Evolutionary conservation across 306 rosid genomes (phyloP), one percentile per base, ranked within the genome.

Genomic region (Gleditsia sinensis): DNA sequence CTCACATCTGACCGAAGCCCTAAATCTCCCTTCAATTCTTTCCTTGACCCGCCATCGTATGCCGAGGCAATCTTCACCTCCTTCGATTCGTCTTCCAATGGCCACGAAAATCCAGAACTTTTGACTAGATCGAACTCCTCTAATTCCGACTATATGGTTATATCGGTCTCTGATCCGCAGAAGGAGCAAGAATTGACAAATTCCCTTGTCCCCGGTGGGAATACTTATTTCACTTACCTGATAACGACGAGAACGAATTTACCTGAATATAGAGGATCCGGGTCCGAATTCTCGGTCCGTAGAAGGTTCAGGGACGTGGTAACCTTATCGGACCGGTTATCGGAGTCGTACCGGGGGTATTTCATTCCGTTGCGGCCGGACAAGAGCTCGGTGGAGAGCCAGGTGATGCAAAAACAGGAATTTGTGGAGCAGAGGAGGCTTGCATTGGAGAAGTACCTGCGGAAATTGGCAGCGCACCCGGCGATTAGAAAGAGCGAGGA

Each of bases 331-430:
- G 99, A 94, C 65, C 83, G 98, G 73, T 75, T 92, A 32, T 76
- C 96, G 0, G 99, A 92, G 88, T 74, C 93, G 2, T 94, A 88
- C 58, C 81, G 99, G 9, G 98, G 99, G 8, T 79, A 81, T 24
- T 90, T 94, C 59, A 82, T 94, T 40, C 97, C 98, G 50, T 86
- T 90, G 32, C 70, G 98, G 62, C 99, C 99, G 50, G 99, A 94
- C 72, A 94, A 94, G 92, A 92, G 84, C 79, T 83, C 93, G 16
- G 96, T 92, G 76, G 99, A 94, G 87, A 90, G 96, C 67, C 97
- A 94, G 79, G 96, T 94, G 73, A 94, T 94, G 99, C 97, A 92
- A 75, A 94, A 86, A 72, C 89, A 87, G 64, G 99, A 94, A 71
- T 94, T 94, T 43, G 98, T 94, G 60, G 99, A 94, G 83, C 99